These are phyloP conservation scores for Gliomastix tumulicola DNA, from an alignment of 2,329 filamentous ascomycete species.

Conservation along the genomic window DNA sequence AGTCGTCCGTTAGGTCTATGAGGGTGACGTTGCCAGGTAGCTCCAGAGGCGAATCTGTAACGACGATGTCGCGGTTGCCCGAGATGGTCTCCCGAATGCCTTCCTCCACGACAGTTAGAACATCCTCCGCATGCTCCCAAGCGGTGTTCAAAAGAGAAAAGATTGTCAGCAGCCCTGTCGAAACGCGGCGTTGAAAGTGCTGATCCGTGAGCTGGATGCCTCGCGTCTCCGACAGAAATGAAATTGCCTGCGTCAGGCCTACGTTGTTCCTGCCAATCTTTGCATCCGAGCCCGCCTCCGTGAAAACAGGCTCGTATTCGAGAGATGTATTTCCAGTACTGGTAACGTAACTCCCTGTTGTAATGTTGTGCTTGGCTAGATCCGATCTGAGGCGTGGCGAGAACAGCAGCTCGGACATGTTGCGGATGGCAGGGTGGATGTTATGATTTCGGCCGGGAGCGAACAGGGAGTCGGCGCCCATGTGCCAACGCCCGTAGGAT, in stretches of 20 bases:
- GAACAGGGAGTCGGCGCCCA: constrained; percentile 17
- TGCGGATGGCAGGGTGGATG: constrained; percentile 18
- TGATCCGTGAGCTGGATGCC: constrained; percentile 20
- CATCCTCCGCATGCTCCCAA: constrained; percentile 15
- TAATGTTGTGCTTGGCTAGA: constrained; percentile 8
- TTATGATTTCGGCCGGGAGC: constrained; percentile 23
- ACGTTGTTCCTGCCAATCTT: constrained; percentile 20
- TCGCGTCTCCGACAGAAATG: constrained; percentile 20
- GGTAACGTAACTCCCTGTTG: constrained; percentile 13
- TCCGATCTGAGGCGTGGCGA: constrained; percentile 1
- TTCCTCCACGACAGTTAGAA: constrained; percentile 13
- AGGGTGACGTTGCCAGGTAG: constrained; percentile 16
- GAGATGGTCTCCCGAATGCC: constrained; percentile 16
- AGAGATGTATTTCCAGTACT: constrained; percentile 4
- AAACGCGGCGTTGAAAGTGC: constrained; percentile 19
- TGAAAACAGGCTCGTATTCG: constrained; percentile 10
- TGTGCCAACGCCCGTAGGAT: constrained; percentile 7
- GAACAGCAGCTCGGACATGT: constrained; percentile 17
- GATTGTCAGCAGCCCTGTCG: constrained; percentile 16
- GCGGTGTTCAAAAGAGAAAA: constrained; percentile 18
- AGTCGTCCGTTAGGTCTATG: constrained; percentile 11
- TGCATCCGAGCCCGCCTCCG: constrained; percentile 17
- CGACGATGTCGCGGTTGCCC: constrained; percentile 16
- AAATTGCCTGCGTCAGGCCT: constrained; percentile 17
- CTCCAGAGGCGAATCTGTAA: constrained; percentile 15